Conservation (phyloP, 2,329 filamentous ascomycete species). For the Neopestalotiopsis sp. region DNA sequence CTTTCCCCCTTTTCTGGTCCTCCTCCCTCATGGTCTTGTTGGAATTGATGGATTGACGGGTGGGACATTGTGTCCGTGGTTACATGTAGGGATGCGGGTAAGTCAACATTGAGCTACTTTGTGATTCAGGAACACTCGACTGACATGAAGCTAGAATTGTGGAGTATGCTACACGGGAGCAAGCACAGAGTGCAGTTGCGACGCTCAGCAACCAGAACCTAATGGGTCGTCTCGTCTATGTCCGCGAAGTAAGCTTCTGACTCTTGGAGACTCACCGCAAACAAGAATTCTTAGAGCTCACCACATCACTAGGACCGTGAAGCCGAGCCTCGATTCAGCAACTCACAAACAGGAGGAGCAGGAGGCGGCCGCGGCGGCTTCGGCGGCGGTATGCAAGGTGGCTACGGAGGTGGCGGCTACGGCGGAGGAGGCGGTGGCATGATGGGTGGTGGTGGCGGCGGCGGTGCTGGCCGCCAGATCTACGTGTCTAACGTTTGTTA, state of each 20-base stretch:
- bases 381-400: slow-evolving; percentile 55
- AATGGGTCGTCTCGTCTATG: slow-evolving; percentile 98
- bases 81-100: slow-evolving; percentile 99
- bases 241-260: slow-evolving; percentile 78
- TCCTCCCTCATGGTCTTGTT: slow-evolving; percentile 67
- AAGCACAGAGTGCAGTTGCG: slow-evolving; percentile 96
- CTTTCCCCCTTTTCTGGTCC: slow-evolving; percentile 58
- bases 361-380: slow-evolving; percentile 59
- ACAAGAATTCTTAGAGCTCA: slow-evolving; percentile 26
- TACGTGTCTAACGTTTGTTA: slow-evolving; percentile 97
- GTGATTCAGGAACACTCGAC: neutral
- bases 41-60: slow-evolving; percentile 99
- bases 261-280: slow-evolving; percentile 14
- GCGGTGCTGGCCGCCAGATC: slow-evolving; percentile 80
- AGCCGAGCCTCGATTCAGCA: slow-evolving; percentile 94
- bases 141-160: slow-evolving; percentile 75
- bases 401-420: slow-evolving; percentile 57
- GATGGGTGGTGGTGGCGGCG: slow-evolving; percentile 52
- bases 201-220: slow-evolving; percentile 99
- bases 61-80: slow-evolving; percentile 84
- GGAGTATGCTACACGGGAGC: slow-evolving; percentile 99
- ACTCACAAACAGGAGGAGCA: slow-evolving; percentile 65
- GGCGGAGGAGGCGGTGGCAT: slow-evolving; percentile 59
- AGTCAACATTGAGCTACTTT: slow-evolving; percentile 46
- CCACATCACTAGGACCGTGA: slow-evolving; percentile 78